Base-by-base conservation (phyloP, 306 rosid genomes). In the Lathyrus aphaca region DNA sequence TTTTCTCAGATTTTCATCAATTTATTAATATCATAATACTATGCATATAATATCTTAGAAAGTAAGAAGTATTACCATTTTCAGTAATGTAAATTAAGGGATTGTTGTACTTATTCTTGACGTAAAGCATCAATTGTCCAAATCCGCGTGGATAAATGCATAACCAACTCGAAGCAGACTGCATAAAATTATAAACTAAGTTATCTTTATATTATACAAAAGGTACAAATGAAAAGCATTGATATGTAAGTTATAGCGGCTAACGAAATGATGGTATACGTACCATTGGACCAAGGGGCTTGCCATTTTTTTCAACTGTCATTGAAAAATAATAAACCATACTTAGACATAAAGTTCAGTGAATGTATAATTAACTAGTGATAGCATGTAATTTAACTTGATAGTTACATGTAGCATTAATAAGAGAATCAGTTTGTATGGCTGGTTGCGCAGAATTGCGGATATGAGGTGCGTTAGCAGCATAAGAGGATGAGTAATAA, bases 121-220 rank as follows among this genome's bases (percentile, higher is more conserved):
- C 44, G 74, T 38, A 73, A 42, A 77, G 55, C 66, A 81, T 42
- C 13, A 81, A 45, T 2, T 81, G 23, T 23, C 43, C 61, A 15
- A 81, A 19, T 54, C 85, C 85, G 38, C 49, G 46, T n/a, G 82
- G 85, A 69, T 81, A 81, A 55, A 81, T 30, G 66, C 75, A 73
- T 37, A 81, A 10, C 82, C 79, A 77, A 50, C 0, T 4, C 1
- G 82, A 73, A 38, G 79, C 79, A 38, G 77, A 75, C 82, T 81
- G 74, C 68, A 42, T 16, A 48, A 10, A 18, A 48, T 58, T 35
- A 18, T 6, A 18, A 53, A 32, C 5, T 43, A 13, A 16, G 25
- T 29, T 48, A 43, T 45, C 42, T 32, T 19, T 10, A 32, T 45
- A 42, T 55, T 32, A 10, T 23, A 57, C 60, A 29, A 60, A 45